Evolutionary conservation across 192 early-diverging fungal genomes (phyloP).

Genomic region (Entomortierella chlamydospora): DNA sequence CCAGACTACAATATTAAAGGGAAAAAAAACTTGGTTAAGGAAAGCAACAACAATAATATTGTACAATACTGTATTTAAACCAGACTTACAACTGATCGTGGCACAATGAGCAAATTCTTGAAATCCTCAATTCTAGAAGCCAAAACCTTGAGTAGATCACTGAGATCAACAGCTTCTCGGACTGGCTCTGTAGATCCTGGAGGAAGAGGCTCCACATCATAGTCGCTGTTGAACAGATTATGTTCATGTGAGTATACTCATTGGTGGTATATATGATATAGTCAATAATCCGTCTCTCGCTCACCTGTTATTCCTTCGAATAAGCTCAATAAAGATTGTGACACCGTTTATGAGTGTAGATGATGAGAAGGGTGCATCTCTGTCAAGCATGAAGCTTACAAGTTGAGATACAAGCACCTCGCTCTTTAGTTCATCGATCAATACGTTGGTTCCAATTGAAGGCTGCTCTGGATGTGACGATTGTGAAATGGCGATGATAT

Average conservation of each 20-base stretch:
- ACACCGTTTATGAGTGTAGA: slow-evolving; percentile 95
- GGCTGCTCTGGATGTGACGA: slow-evolving; percentile 73
- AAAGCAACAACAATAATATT: neutral
- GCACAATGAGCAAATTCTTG: slow-evolving; percentile 77
- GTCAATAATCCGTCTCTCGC: no score
- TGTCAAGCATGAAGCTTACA: slow-evolving; percentile 89
- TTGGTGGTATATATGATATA: no score
- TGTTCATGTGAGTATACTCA: neutral
- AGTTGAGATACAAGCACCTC: slow-evolving; percentile 82
- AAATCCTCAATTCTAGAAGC: slow-evolving; percentile 82
- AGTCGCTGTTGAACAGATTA: slow-evolving; percentile 40
- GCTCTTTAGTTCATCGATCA: slow-evolving; percentile 79
- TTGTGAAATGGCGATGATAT: slow-evolving; percentile 86
- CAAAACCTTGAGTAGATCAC: slow-evolving; percentile 91
- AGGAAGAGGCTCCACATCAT: slow-evolving; percentile 50
- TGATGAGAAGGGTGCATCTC: slow-evolving; percentile 78
- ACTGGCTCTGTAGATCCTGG: slow-evolving; percentile 42
- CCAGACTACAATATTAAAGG: slow-evolving; percentile 38
- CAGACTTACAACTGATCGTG: slow-evolving; percentile 73
- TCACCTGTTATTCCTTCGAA: slow-evolving; percentile 95
- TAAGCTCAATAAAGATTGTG: slow-evolving; percentile 97
- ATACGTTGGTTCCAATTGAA: slow-evolving; percentile 72
- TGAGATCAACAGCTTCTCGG: slow-evolving; percentile 76
- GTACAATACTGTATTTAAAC: neutral
- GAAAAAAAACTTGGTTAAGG: neutral